phyloP scores from a whole-genome alignment of 768 basidiomycete species.

The Rhizopogon sp. region DNA sequence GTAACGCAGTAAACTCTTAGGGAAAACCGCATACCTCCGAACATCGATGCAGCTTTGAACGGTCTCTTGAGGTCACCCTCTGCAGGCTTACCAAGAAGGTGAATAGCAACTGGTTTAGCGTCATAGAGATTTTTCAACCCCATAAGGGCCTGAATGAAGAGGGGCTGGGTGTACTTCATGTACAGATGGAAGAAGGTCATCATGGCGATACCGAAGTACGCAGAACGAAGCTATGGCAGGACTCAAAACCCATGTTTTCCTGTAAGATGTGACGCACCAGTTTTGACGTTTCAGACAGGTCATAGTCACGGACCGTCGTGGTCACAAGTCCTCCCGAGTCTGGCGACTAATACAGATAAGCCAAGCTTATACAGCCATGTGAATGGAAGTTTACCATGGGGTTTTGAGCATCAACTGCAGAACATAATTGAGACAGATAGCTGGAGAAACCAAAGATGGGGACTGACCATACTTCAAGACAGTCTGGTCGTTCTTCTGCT shows the following conservation, averaged over 20 bases:
- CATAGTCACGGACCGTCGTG: conserved; percentile 94
- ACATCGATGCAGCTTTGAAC: conserved; percentile 74
- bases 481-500: conserved; percentile 91
- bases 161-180: conserved; percentile 92
- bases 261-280: conserved; percentile 38
- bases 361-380: neutral
- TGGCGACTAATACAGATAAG: conserved; percentile 37
- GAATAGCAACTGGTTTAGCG: conserved; percentile 77
- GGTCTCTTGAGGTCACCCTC: conserved; percentile 88
- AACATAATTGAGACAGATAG: neutral
- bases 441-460: neutral
- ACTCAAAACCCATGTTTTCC: neutral
- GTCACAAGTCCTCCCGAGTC: conserved; percentile 73
- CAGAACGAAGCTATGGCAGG: conserved; percentile 49
- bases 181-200: conserved; percentile 93
- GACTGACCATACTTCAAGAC: conserved; percentile 89
- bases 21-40: conserved; percentile 49
- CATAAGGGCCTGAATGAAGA: conserved; percentile 95
- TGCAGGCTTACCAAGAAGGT: conserved; percentile 73
- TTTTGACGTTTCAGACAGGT: conserved; percentile 84
- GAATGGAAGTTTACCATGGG: conserved; percentile 56
- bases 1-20: neutral
- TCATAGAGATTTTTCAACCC: conserved; percentile 90
- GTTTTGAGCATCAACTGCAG: conserved; percentile 64
- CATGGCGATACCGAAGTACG: conserved; percentile 75